phyloP scores from a whole-genome alignment of 2,329 filamentous ascomycete species.

The Aspergillus alliaceus region DNA sequence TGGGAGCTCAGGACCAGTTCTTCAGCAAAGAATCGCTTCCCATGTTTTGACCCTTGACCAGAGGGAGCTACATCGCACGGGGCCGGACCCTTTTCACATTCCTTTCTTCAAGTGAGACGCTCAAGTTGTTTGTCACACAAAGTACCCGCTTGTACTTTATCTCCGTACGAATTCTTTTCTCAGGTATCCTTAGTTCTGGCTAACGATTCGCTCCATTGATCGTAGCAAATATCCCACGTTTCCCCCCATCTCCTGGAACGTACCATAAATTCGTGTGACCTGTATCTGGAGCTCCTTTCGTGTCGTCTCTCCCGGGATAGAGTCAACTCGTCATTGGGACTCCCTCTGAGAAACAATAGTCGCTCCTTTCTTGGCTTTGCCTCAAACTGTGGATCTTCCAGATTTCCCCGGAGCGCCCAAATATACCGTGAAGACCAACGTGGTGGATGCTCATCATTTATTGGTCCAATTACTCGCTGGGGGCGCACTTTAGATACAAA shows the following conservation, averaged over 20 bases:
- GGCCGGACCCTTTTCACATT: conserved; percentile 3
- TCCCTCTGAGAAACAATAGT: conserved; percentile 6
- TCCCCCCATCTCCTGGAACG: background rate
- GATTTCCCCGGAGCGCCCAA: conserved; percentile 12
- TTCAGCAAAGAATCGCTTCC: conserved; percentile 8
- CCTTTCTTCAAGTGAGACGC: background rate
- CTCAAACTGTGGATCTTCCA: conserved; percentile 17
- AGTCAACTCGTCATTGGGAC: conserved; percentile 9
- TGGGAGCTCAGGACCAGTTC: background rate
- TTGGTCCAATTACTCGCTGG: conserved; percentile 14
- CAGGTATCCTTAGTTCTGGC: background rate
- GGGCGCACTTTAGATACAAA: conserved; percentile 11
- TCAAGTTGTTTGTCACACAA: background rate
- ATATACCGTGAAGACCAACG: conserved; percentile 20
- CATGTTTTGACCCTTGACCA: background rate
- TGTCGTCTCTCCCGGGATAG: background rate
- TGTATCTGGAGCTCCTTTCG: background rate
- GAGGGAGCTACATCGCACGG: too few relatives aligned
- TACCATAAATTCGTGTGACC: background rate
- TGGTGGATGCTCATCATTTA: conserved; percentile 13
- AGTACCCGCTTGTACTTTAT: background rate
- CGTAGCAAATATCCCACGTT: conserved; percentile 2
- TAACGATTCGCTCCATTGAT: conserved; percentile 1
- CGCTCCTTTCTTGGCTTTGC: conserved; percentile 10
- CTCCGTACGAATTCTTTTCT: background rate